Percentiles rank a stretch among this genome's conserved stretches.
phyloP scores from a whole-genome alignment of 164 flowering plant genomes.

The Vitis cinerea region DNA sequence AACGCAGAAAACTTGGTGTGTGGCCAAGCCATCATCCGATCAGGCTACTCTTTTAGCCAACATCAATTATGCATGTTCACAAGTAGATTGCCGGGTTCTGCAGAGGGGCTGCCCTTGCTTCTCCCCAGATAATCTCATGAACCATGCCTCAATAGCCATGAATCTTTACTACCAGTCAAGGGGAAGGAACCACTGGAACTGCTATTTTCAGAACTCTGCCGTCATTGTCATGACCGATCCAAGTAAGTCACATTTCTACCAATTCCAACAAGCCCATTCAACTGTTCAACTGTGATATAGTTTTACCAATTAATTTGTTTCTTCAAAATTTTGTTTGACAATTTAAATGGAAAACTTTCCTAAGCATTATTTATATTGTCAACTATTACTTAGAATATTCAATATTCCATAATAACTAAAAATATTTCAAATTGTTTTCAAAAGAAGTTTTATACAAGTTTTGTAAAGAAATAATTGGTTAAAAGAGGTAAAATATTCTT shows the following conservation, averaged over 20 bases:
- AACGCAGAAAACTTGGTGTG: conserved; percentile 83
- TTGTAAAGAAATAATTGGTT: too few species aligned
- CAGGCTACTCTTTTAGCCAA: conserved; percentile 39
- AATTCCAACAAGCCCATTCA: neutral
- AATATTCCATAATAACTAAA: too few species aligned
- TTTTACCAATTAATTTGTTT: neutral
- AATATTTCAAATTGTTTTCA: too few species aligned
- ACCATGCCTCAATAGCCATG: conserved; percentile 89
- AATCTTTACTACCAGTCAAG: conserved; percentile 70
- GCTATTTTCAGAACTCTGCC: conserved; percentile 61
- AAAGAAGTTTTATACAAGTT: too few species aligned
- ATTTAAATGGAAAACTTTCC: too few species aligned
- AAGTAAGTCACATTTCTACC: conserved; percentile 41
- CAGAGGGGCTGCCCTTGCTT: conserved; percentile 53
- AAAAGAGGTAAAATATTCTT: too few species aligned
- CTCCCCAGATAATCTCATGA: conserved; percentile 57
- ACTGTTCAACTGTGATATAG: neutral
- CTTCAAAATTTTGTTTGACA: too few species aligned
- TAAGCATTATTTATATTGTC: too few species aligned
- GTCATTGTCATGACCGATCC: conserved; percentile 65
- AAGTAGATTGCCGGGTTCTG: conserved; percentile 60
- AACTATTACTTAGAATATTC: too few species aligned
- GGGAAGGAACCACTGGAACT: conserved; percentile 72
- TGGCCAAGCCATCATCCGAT: conserved; percentile 82
- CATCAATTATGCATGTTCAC: conserved; percentile 62